Percentiles rank a stretch among this genome's conserved stretches.
phyloP scores from a whole-genome alignment of 2,329 filamentous ascomycete genomes.

The Pseudogymnoascus sp. region DNA sequence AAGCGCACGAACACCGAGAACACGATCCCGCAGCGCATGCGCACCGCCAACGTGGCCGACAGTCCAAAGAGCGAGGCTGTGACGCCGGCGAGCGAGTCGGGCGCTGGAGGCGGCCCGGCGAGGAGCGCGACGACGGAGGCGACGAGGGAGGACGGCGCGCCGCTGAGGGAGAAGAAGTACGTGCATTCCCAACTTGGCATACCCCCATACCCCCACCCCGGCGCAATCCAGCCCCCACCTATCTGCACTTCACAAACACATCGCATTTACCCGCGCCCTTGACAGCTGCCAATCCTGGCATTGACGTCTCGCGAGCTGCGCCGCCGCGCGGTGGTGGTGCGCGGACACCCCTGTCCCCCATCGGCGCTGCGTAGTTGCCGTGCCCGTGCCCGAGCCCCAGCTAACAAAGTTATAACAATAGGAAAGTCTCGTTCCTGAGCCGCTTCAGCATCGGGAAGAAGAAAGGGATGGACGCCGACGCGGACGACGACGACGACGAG shows the following conservation, averaged over 20 bases:
- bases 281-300: not conserved
- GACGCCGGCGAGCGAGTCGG: conserved; percentile 14
- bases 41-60: conserved; percentile 44
- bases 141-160: conserved; percentile 22
- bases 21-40: conserved; percentile 43
- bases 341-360: not conserved
- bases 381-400: not conserved
- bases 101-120: conserved; percentile 27
- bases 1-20: conserved; percentile 58
- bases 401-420: conserved; percentile 43
- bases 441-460: conserved; percentile 65
- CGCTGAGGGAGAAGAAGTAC: conserved; percentile 57
- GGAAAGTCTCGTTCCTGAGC: conserved; percentile 83
- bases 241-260: not conserved
- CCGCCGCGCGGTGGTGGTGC: not conserved
- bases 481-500: conserved; percentile 51
- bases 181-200: conserved; percentile 23
- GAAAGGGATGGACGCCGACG: conserved; percentile 53
- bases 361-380: conserved; percentile 17
- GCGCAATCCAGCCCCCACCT: not conserved
- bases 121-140: conserved; percentile 30
- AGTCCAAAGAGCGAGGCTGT: conserved; percentile 36
- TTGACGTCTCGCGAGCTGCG: not conserved
- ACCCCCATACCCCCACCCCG: not conserved
- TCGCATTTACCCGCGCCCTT: not conserved